Percentiles rank a stretch among this genome's conserved stretches.
phyloP scores from a whole-genome alignment of 2,329 filamentous ascomycete species.

The Aspergillus nomiae region DNA sequence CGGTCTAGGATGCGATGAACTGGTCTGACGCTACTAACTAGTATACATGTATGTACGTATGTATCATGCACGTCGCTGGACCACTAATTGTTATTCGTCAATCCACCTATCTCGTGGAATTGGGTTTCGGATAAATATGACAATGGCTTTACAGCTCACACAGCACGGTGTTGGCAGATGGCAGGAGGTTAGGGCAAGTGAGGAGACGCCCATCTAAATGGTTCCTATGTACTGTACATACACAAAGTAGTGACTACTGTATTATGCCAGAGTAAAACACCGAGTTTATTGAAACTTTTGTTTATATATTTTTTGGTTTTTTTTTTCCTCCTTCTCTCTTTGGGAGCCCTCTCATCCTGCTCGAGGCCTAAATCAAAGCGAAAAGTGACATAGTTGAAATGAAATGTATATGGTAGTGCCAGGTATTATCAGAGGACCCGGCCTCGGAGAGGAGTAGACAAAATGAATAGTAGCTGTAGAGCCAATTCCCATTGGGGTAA shows the following conservation, averaged over 20 bases:
- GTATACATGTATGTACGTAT: neutral
- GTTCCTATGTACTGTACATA: neutral
- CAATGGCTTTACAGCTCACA: neutral
- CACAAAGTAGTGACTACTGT: too few relatives aligned
- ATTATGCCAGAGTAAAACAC: neutral
- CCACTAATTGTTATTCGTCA: neutral
- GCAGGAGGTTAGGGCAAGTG: neutral
- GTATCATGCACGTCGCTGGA: neutral
- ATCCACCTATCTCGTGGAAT: neutral
- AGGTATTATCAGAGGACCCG: neutral
- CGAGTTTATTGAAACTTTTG: neutral
- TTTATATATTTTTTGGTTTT: neutral
- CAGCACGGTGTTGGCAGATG: neutral
- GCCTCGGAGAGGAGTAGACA: slow-evolving; percentile 10
- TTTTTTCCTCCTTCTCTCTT: neutral
- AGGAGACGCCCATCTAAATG: neutral
- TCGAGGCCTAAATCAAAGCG: slow-evolving; percentile 11
- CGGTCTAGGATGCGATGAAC: neutral
- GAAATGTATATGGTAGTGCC: slow-evolving; percentile 1
- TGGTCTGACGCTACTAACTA: neutral
- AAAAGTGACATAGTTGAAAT: neutral
- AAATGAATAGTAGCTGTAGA: slow-evolving; percentile 15
- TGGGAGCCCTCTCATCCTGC: slow-evolving; percentile 8
- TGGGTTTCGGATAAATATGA: neutral
- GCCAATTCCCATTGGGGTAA: slow-evolving; percentile 15